These are phyloP conservation scores for Colletotrichum spaethianum DNA, from an alignment of 2,329 filamentous ascomycete species.

Conservation along the genomic window DNA sequence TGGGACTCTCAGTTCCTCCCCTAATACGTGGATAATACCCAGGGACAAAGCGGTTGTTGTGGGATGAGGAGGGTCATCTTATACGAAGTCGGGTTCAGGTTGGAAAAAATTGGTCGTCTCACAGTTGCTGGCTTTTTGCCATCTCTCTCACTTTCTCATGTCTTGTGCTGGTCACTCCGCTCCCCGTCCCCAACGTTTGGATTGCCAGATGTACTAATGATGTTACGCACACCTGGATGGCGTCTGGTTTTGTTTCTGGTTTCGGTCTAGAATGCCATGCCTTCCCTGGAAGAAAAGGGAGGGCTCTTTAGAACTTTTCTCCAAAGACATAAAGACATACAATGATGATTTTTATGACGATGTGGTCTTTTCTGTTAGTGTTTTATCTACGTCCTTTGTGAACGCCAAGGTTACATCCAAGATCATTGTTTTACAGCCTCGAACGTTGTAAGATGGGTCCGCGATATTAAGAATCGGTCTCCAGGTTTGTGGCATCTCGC, in stretches of 20 bases:
- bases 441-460: not conserved
- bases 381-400: not conserved
- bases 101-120: conserved; percentile 18
- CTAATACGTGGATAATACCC: not conserved
- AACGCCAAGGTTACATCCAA: not conserved
- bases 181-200: conserved; percentile 3
- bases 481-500: not conserved
- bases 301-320: conserved; percentile 10
- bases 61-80: conserved; percentile 2
- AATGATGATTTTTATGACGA: not conserved
- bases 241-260: conserved; percentile 13
- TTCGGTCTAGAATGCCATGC: conserved; percentile 34
- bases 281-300: conserved; percentile 4
- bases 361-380: not conserved
- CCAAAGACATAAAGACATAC: not conserved
- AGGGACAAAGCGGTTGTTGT: not conserved
- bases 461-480: no score
- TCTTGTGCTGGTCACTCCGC: conserved; percentile 39
- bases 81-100: conserved; percentile 23
- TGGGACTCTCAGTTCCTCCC: conserved; percentile 47
- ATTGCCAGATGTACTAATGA: conserved; percentile 38
- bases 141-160: not conserved
- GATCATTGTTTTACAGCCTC: not conserved
- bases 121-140: conserved; percentile 5
- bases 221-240: conserved; percentile 34